These are phyloP conservation scores for Phytopythium helicoides DNA, from an alignment of 352 stramenopile species.

Conservation along the genomic window DNA sequence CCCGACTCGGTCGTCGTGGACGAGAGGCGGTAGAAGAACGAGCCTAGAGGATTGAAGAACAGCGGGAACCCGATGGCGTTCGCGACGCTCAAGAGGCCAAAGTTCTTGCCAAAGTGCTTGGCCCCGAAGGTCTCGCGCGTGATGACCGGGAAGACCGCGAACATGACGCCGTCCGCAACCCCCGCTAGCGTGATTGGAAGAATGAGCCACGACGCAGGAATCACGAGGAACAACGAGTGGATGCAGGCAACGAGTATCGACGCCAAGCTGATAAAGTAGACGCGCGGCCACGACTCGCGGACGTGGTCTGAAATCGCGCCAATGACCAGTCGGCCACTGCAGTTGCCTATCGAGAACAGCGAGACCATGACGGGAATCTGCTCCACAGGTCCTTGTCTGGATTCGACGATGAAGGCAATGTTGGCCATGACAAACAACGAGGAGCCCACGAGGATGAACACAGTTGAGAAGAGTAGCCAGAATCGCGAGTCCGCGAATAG, in stretches of 20 bases:
- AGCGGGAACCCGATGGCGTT: constrained; percentile 73
- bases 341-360: constrained; percentile 73
- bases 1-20: constrained; percentile 26
- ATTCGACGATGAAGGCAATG: constrained; percentile 78
- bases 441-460: constrained; percentile 72
- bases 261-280: constrained; percentile 58
- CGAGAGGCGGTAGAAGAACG: constrained; percentile 50
- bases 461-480: constrained; percentile 64
- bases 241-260: constrained; percentile 55
- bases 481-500: constrained; percentile 55
- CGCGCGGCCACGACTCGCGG: constrained; percentile 38
- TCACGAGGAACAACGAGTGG: constrained; percentile 53
- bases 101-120: constrained; percentile 79
- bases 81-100: constrained; percentile 68
- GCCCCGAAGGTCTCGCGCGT: constrained; percentile 68
- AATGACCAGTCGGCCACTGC: constrained; percentile 45
- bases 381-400: constrained; percentile 31
- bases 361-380: constrained; percentile 67
- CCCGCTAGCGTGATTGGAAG: constrained; percentile 63
- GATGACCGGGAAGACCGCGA: constrained; percentile 65
- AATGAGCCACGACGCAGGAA: constrained; percentile 34
- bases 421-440: constrained; percentile 81
- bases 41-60: constrained; percentile 66
- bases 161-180: constrained; percentile 71
- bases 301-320: constrained; percentile 64